Evolutionary conservation across 2,329 filamentous ascomycete genomes (phyloP), one percentile per base, ranked within the genome.

Genomic region (Harringtonia aguacate): DNA sequence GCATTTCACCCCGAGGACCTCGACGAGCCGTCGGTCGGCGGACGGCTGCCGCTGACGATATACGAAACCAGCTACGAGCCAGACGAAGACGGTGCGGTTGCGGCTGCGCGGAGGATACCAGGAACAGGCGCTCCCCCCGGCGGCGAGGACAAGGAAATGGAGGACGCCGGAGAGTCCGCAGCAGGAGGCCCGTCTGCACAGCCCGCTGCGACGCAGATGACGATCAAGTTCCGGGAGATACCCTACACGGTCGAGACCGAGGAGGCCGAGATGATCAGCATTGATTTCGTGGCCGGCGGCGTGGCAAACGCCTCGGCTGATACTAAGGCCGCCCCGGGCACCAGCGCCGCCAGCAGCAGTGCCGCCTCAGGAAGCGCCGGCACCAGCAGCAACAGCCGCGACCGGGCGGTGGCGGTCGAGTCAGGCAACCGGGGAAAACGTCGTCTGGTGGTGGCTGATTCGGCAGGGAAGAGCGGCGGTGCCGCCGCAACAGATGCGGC

Each of bases 211-310:
- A 60, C 68, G 1, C 61, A 67, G 3, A 59, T 79, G 21, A 76
- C 73, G 41, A 72, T 92, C 48, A 83, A 77, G 55, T 97, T 97
- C 63, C 77, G 82, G 47, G 84, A 94, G 57, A 65, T 97, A 10
- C 78, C 83, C 2, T 97, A 92, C 61, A 83, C 83, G 0, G 81
- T 97, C 2, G 92, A 97, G 65, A 95, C 89, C 0, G 87, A 86
- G 10, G 89, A 97, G 61, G 89, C 89, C 1, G 92, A 98, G 63
- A 95, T 95, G 88, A 97, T 98, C 52, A 85, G 86, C 53, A 86
- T 98, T 56, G 88, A 95, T 62, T 94, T 89, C 52, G 84, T 98
- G 18, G 89, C 90, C 1, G 81, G 82, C 42, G 86, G 85, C 33
- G 85, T 84, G 38, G 86, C 85, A 39, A 90, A 86, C 56, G 89